Conservation (phyloP, 225 moss, liverwort and hornwort genomes). For the Ulota crispa region DNA sequence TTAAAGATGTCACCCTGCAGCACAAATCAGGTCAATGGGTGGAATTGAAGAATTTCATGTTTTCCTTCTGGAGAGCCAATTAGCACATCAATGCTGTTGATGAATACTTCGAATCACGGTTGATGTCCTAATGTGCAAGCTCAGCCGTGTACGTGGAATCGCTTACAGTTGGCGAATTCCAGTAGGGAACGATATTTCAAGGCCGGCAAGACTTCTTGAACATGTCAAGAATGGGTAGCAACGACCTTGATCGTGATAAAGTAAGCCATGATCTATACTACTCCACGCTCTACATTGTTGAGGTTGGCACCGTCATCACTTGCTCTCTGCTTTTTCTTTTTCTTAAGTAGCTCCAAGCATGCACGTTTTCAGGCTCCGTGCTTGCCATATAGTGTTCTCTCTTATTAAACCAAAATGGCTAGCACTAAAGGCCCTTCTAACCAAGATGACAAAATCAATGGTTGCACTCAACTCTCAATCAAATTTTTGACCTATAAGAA, state of each 20-base stretch:
- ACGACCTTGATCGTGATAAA: constrained; percentile 81
- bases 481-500: too few species aligned
- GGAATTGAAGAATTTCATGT: not conserved
- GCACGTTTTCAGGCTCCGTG: not conserved
- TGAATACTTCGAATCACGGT: constrained; percentile 28
- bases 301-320: constrained; percentile 40
- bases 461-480: too few species aligned
- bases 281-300: constrained; percentile 59
- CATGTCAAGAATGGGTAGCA: constrained; percentile 83
- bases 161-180: constrained; percentile 63
- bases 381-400: not conserved
- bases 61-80: not conserved
- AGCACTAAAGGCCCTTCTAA: too few species aligned
- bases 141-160: constrained; percentile 55
- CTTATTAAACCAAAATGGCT: not conserved
- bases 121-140: constrained; percentile 57
- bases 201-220: constrained; percentile 80
- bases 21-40: not conserved
- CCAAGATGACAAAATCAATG: too few species aligned
- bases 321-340: not conserved
- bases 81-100: not conserved
- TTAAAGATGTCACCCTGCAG: not conserved
- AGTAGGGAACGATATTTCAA: constrained; percentile 62
- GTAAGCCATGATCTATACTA: constrained; percentile 78
- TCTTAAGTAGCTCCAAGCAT: not conserved